phyloP scores from a whole-genome alignment of 2,329 filamentous ascomycete species.

The Diplodia seriata region DNA sequence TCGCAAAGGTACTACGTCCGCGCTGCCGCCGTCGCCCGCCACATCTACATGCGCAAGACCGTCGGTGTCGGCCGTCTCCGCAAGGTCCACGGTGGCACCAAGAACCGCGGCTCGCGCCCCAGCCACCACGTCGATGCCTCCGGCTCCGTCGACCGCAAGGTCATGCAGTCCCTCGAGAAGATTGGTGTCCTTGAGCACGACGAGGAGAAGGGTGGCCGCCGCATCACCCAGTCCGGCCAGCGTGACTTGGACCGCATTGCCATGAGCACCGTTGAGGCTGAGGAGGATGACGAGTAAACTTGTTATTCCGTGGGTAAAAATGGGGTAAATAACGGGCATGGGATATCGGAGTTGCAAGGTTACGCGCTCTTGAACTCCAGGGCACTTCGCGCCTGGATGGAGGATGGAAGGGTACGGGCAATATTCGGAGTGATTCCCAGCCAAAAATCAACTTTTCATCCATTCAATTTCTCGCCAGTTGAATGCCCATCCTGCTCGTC shows the following conservation, averaged over 20 bases:
- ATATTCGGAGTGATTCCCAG: conserved; percentile 27
- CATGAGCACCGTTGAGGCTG: conserved; percentile 59
- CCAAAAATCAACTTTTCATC: conserved; percentile 25
- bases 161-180: conserved; percentile 98
- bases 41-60: conserved; percentile 99
- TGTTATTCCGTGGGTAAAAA: conserved; percentile 12
- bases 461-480: background rate
- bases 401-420: conserved; percentile 25
- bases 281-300: conserved; percentile 52
- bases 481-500: background rate
- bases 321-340: conserved; percentile 24
- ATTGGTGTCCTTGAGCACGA: conserved; percentile 97
- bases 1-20: conserved; percentile 72
- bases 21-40: conserved; percentile 92
- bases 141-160: conserved; percentile 95
- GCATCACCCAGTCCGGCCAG: conserved; percentile 97
- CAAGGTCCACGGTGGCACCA: conserved; percentile 88
- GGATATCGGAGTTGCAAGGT: conserved; percentile 28
- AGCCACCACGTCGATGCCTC: conserved; percentile 95
- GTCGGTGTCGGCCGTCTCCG: conserved; percentile 97
- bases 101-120: conserved; percentile 94
- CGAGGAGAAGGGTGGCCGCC: conserved; percentile 97
- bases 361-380: conserved; percentile 20
- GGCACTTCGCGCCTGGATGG: conserved; percentile 17
- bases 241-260: conserved; percentile 90